Conservation (phyloP, 2,329 filamentous ascomycete genomes). For the Fusarium metavorans region DNA sequence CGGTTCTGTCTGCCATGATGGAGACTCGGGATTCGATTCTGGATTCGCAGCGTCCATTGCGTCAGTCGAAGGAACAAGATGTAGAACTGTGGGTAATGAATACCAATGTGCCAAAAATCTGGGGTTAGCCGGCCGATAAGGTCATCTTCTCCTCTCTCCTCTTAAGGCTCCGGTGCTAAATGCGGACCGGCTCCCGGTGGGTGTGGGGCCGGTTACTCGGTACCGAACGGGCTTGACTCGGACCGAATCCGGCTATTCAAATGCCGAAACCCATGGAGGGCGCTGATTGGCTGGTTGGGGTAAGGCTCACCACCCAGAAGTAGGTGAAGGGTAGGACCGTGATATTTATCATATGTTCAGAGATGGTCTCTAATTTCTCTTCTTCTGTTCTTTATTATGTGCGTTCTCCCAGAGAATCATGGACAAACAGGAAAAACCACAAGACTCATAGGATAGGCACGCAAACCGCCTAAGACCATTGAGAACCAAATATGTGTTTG, state of each 20-base stretch:
- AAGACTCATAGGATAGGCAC: neutral
- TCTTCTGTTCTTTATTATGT: too few relatives aligned
- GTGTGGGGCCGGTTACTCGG: neutral
- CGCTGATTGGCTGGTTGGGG: neutral
- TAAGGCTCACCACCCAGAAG: neutral
- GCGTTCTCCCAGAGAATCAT: too few relatives aligned
- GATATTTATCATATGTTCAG: neutral
- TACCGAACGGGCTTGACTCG: neutral
- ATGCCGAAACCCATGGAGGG: neutral
- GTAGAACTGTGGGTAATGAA: neutral
- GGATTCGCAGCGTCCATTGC: neutral
- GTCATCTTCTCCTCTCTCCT: neutral
- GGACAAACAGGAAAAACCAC: neutral
- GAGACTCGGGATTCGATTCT: neutral
- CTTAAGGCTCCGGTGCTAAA: neutral
- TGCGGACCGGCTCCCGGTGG: neutral
- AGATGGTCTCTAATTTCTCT: too few relatives aligned
- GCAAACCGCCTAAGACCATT: neutral
- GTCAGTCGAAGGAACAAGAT: neutral
- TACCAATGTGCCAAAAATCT: neutral
- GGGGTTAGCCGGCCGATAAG: neutral
- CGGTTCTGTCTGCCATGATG: neutral
- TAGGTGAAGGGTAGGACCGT: neutral
- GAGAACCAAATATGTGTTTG: neutral
- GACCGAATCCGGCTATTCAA: constrained; percentile 1